Base-by-base conservation (phyloP, 192 early-diverging fungal genomes). In the Mortierella claussenii region DNA sequence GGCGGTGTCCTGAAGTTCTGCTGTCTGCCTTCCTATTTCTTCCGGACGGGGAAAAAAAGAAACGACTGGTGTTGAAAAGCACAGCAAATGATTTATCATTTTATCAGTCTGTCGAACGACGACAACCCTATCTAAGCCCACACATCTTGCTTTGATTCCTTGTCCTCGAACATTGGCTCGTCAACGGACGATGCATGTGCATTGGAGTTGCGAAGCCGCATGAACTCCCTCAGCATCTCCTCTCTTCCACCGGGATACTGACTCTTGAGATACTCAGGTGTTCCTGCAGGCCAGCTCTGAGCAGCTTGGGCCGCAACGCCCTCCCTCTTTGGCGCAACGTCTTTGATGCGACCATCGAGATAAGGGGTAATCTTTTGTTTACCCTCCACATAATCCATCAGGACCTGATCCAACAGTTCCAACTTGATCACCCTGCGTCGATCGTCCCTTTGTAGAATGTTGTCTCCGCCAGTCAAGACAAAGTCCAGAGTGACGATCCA, bases 391-490 rank as follows among this genome's bases (percentile, higher is more conserved):
- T 85, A 84, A 45, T 88, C 68, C 55, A 71, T 65, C 18, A 88
- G 17, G 0, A 57, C 64, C 7, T 60, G 36, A 32, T 79, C 73
- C 49, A 85, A 10, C 12, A 60, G 23, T 17, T 43, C 48, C 0
- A 85, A 43, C 3, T 46, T 34, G 10, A 82, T 67, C 21, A 48
- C 54, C 0, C 40, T n/a, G 2, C 54, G 20, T 30, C 76, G 56
- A 15, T 51, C 32, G 32, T 60, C 67, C 12, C 11, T 28, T 49
- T 62, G 63, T 3, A 89, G 31, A n/a, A 91, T 65, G 15, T 80
- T 74, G 68, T 91, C 93, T 26, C 93, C 91, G 34, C 90, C 90
- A 3, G 26, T 66, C 10, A 85, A 55, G 2, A 90, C n/a, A 82
- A 91, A 94, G 53, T 86, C 82, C 5, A 85, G 64, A 3, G 86